A percentile compares a stretch with the other conserved stretches of the same genome.
Evolutionary conservation across 2,329 filamentous ascomycete genomes (phyloP).

Genomic region (Xylariaceae sp.): DNA sequence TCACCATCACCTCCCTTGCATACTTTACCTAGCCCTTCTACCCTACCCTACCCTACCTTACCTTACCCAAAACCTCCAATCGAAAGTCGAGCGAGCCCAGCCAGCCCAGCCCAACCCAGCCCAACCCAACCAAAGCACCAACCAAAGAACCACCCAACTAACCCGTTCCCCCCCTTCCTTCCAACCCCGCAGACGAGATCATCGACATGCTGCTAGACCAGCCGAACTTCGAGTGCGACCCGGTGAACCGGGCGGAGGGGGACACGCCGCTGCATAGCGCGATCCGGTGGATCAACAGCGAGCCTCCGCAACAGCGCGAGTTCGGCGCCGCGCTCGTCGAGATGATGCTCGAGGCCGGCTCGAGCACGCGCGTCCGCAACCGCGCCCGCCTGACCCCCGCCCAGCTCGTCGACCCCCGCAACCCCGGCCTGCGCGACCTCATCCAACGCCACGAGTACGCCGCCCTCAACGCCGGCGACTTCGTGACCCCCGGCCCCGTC

Average conservation of each 20-base stretch:
- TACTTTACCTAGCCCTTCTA: background rate
- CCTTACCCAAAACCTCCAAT: no score
- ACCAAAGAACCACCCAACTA: no score
- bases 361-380: constrained; percentile 62
- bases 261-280: constrained; percentile 82
- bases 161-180: background rate
- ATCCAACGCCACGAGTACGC: constrained; percentile 74
- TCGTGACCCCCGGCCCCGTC: no score
- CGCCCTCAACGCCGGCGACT: constrained; percentile 60
- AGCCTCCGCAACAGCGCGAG: constrained; percentile 64
- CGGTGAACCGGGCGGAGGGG: constrained; percentile 67
- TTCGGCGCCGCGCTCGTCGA: constrained; percentile 69
- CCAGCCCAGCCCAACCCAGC: no score
- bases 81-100: no score
- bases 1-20: background rate
- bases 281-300: constrained; percentile 74
- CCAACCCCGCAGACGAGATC: constrained; percentile 64
- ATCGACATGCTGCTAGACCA: constrained; percentile 84
- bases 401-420: constrained; percentile 74
- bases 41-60: background rate
- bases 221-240: constrained; percentile 83
- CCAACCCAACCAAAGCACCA: no score
- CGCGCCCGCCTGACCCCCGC: constrained; percentile 71
- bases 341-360: constrained; percentile 82
- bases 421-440: constrained; percentile 61